Evolutionary conservation across 169 alveolate genomes (phyloP).

Genomic region (Cryptosporidium ubiquitum): DNA sequence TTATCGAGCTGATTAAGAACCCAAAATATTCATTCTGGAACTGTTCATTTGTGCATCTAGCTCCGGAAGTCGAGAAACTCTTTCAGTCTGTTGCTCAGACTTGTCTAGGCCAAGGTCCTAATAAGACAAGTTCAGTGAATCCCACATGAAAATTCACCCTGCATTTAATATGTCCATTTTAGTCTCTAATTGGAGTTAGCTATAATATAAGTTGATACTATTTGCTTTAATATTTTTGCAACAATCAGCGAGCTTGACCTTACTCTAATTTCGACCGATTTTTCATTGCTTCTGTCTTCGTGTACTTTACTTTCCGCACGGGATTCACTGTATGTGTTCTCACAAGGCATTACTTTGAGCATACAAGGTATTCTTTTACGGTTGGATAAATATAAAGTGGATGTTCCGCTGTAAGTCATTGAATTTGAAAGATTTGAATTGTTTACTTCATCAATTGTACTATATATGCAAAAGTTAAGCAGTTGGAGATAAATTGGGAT

Average conservation of each 20-base stretch:
- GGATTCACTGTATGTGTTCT: not conserved
- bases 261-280: constrained; percentile 14
- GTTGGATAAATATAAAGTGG: constrained; percentile 25
- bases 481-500: constrained; percentile 33
- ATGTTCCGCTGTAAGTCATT: constrained; percentile 22
- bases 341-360: not conserved
- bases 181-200: not conserved
- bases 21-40: constrained; percentile 86
- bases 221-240: constrained; percentile 28
- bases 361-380: constrained; percentile 49
- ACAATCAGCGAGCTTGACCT: constrained; percentile 51
- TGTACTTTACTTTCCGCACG: not conserved
- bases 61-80: constrained; percentile 82
- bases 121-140: constrained; percentile 8
- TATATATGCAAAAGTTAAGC: constrained; percentile 30
- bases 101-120: constrained; percentile 73
- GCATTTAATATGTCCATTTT: not conserved
- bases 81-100: constrained; percentile 81
- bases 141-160: not conserved
- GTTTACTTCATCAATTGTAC: not conserved
- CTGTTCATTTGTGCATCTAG: constrained; percentile 79
- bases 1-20: constrained; percentile 92
- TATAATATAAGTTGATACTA: constrained; percentile 28
- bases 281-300: not conserved
- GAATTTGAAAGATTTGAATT: not conserved